phyloP scores from a whole-genome alignment of 768 basidiomycete species.

The Naganishia onofrii region DNA sequence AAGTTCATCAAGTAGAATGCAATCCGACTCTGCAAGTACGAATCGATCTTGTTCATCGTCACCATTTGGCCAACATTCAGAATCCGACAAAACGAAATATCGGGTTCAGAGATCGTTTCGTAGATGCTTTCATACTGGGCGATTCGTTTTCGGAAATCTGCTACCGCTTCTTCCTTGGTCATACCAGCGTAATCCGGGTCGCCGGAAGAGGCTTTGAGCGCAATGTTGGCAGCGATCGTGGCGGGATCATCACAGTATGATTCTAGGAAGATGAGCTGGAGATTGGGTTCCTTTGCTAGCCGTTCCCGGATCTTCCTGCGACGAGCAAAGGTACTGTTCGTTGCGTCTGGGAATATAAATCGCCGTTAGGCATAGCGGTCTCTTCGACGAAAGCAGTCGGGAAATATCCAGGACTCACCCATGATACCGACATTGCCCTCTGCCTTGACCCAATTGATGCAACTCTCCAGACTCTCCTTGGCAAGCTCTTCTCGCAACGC shows the following conservation, averaged over 20 bases:
- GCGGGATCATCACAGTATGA: slow-evolving; percentile 90
- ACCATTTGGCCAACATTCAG: slow-evolving; percentile 90
- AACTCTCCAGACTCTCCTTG: slow-evolving; percentile 85
- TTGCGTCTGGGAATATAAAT: slow-evolving; percentile 67
- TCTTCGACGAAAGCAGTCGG: neutral
- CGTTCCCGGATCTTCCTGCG: slow-evolving; percentile 73
- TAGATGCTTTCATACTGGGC: slow-evolving; percentile 91
- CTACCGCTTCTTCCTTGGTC: slow-evolving; percentile 76
- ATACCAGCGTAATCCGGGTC: slow-evolving; percentile 96
- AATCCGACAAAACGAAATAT: slow-evolving; percentile 85
- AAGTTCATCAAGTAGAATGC: slow-evolving; percentile 98
- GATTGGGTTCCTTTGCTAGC: slow-evolving; percentile 78
- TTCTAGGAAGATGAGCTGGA: slow-evolving; percentile 89
- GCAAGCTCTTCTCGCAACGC: slow-evolving; percentile 76
- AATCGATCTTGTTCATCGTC: slow-evolving; percentile 75
- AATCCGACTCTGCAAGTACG: slow-evolving; percentile 93
- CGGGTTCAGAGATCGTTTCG: slow-evolving; percentile 86
- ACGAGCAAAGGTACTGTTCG: slow-evolving; percentile 69
- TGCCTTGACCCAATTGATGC: slow-evolving; percentile 90
- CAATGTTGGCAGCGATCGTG: slow-evolving; percentile 91
- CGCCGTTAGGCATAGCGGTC: neutral
- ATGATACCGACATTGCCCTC: slow-evolving; percentile 96
- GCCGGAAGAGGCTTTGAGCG: slow-evolving; percentile 89
- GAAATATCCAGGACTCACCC: slow-evolving; percentile 57
- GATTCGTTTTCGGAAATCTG: slow-evolving; percentile 87